Base-by-base conservation (phyloP, 371 early-diverging fungal species). In the Rhizopus microsporus region DNA sequence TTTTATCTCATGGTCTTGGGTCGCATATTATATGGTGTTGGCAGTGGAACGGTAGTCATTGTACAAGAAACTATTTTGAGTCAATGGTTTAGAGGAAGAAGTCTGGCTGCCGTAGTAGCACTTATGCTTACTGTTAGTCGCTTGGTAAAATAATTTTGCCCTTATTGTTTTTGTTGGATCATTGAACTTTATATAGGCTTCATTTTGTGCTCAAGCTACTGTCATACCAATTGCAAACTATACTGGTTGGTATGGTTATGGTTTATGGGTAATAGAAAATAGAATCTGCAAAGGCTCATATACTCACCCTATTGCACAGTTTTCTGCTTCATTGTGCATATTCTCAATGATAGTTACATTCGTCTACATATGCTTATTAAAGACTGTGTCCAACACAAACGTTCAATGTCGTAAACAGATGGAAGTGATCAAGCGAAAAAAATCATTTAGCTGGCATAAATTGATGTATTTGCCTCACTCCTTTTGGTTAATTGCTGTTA, bases 41-140 rank as follows among this genome's bases (percentile, higher is more conserved):
- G 87, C 5, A 82, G 85, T 42, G 87, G 87, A 6, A 78, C 87
- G 5, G 79, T 87, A 15, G 77, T 81, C 0, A 86, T 82, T n/a
- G 83, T 85, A 4, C 87, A 87, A 62, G 81, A 83, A 53, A 84
- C 87, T 4, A 87, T 87, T 15, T 55, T 87, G 1, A 84, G 85
- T 39, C 85, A 86, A 62, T 87, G 87, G 87, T 87, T 87, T 61
- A 75, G 65, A 13, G 87, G 87, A 38, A 75, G 77, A 45, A 78
- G 84, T 1, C 63, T 87, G 43, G 79, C 87, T 9, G 73, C 73
- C 16, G 79, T 78, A 7, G 72, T 87, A 15, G 87, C 84, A 5
- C 56, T 87, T n/a, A 85, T 87, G 72, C 72, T 87, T 33, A 80
- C 87, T 7, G 76, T 78, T 12, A 77, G 87, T 39, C 78, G 87